Conservation (phyloP, 805 yeast genomes). For the Torulaspora delbrueckii region DNA sequence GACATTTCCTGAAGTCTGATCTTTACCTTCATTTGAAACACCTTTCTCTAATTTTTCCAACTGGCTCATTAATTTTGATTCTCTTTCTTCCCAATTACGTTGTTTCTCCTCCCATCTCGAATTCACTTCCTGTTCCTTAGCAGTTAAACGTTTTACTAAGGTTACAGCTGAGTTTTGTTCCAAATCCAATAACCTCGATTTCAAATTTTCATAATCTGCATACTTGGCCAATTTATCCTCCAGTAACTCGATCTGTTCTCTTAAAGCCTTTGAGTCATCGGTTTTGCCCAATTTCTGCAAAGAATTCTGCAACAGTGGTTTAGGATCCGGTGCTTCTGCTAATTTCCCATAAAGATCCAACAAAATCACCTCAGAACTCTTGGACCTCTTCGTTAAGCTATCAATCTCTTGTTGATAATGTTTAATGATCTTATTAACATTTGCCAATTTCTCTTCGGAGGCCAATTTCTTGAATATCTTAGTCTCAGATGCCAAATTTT, state of each 20-base stretch:
- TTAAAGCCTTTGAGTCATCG: conserved; percentile 48
- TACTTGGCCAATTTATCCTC: conserved; percentile 56
- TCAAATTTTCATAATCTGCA: conserved; percentile 77
- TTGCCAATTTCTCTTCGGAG: conserved; percentile 57
- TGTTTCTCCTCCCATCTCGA: conserved; percentile 70
- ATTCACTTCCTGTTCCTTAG: conserved; percentile 69
- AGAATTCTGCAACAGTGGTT: conserved; percentile 67
- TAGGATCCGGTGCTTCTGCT: conserved; percentile 92
- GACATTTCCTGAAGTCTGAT: conserved; percentile 20
- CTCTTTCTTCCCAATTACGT: conserved; percentile 58
- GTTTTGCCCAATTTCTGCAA: conserved; percentile 56
- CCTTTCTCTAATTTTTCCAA: conserved; percentile 40
- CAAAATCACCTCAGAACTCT: conserved; percentile 66
- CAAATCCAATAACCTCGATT: conserved; percentile 51
- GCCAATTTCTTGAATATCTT: conserved; percentile 68
- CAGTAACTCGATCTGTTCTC: conserved; percentile 46
- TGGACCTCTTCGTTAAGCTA: conserved; percentile 68
- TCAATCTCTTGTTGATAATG: conserved; percentile 88
- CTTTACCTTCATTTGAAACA: conserved; percentile 22
- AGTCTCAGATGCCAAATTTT: conserved; percentile 76
- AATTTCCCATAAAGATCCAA: conserved; percentile 68
- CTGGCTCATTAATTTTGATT: conserved; percentile 48
- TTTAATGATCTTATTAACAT: conserved; percentile 47
- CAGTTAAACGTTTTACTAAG: conserved; percentile 49
- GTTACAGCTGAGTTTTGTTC: conserved; percentile 59